Percentiles rank a stretch among this genome's conserved stretches.
These are phyloP conservation scores for Agastache rugosa DNA, from an alignment of 257 asterid species.

Conservation along the genomic window DNA sequence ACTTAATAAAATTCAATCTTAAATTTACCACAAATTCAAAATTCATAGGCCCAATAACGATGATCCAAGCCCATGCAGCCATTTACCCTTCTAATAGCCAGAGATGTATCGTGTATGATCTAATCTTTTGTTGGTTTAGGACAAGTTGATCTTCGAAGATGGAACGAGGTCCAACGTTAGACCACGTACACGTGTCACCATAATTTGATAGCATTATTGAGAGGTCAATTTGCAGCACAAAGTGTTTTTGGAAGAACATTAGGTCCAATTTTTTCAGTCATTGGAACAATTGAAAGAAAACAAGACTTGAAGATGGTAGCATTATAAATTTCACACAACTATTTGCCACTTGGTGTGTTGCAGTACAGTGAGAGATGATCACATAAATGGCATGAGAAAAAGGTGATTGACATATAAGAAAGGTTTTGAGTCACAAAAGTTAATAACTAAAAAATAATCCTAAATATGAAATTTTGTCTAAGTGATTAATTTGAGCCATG, in stretches of 20 bases:
- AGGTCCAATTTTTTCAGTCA: slow-evolving; percentile 11
- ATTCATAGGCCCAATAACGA: too few species aligned
- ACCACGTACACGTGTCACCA: background rate
- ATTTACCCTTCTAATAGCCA: too few species aligned
- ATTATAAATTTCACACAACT: slow-evolving; percentile 30
- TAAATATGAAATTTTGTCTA: background rate
- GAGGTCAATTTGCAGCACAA: slow-evolving; percentile 36
- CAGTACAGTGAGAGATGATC: slow-evolving; percentile 15
- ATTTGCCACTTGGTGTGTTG: slow-evolving; percentile 37
- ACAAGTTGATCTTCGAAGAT: too few species aligned
- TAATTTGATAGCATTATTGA: slow-evolving; percentile 38
- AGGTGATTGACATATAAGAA: slow-evolving; percentile 53
- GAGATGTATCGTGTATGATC: too few species aligned
- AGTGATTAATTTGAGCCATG: slow-evolving; percentile 47
- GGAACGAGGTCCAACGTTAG: background rate
- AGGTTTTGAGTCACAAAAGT: slow-evolving; percentile 18
- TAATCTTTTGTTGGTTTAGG: too few species aligned
- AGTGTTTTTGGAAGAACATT: background rate
- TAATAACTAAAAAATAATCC: background rate
- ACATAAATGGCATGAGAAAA: slow-evolving; percentile 29
- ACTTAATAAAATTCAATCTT: too few species aligned
- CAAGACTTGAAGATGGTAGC: slow-evolving; percentile 27
- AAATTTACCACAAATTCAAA: too few species aligned
- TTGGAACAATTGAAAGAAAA: slow-evolving; percentile 27
- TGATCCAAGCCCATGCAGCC: too few species aligned